phyloP scores from a whole-genome alignment of 768 basidiomycete genomes.

The Lactarius vividus region DNA sequence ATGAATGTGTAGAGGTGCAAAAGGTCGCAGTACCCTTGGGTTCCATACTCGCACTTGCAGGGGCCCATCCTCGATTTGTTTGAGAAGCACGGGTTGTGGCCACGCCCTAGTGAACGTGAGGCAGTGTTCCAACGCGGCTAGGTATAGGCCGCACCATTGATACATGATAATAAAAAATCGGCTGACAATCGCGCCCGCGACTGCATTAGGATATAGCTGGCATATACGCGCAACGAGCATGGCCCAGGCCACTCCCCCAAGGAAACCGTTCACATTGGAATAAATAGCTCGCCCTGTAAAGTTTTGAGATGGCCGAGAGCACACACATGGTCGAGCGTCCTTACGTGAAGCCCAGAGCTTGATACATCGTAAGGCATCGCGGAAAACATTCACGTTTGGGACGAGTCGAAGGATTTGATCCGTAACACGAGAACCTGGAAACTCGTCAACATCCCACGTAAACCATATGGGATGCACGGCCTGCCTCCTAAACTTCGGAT shows the following conservation, averaged over 20 bases:
- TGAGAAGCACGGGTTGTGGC: conserved; percentile 97
- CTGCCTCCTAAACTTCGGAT: conserved; percentile 91
- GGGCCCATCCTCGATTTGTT: conserved; percentile 95
- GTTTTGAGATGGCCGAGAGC: not conserved
- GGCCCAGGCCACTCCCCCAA: conserved; percentile 98
- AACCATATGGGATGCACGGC: conserved; percentile 8
- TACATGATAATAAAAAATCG: conserved; percentile 98
- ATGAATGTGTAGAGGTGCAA: conserved; percentile 7
- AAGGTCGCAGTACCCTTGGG: conserved; percentile 62
- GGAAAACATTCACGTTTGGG: conserved; percentile 90
- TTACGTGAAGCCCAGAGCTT: conserved; percentile 96
- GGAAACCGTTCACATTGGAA: conserved; percentile 96
- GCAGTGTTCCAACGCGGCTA: not conserved
- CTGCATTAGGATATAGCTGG: conserved; percentile 94
- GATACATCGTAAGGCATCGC: conserved; percentile 92
- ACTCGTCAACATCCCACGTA: conserved; percentile 12
- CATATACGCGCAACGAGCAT: conserved; percentile 99
- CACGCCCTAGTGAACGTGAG: conserved; percentile 66
- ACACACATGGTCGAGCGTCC: conserved; percentile 33
- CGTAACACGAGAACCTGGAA: conserved; percentile 85
- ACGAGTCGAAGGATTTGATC: conserved; percentile 95
- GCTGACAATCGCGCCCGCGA: conserved; percentile 93
- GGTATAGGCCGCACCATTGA: conserved; percentile 66
- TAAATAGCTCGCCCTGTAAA: conserved; percentile 87
- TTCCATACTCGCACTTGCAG: conserved; percentile 97